Evolutionary conservation across 208 protist species (phyloP).

Genomic region (Borovskyia barvae): DNA sequence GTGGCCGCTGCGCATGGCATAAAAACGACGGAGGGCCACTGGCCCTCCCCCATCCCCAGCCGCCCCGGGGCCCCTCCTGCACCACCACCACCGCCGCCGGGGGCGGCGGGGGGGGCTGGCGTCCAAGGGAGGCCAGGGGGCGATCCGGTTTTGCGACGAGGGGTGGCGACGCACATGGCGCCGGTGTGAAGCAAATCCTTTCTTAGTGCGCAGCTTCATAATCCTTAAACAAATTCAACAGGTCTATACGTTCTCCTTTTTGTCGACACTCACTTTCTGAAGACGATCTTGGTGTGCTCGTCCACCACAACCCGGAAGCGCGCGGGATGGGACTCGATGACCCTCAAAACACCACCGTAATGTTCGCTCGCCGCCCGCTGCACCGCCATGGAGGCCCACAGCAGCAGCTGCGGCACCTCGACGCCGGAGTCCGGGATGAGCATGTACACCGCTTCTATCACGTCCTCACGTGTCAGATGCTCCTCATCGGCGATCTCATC

Average conservation of each 20-base stretch:
- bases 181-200: too few species aligned
- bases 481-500: constrained; percentile 38
- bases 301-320: constrained; percentile 59
- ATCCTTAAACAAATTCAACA: not conserved
- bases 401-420: constrained; percentile 58
- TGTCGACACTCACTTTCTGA: constrained; percentile 4
- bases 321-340: constrained; percentile 46
- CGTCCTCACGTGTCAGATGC: constrained; percentile 29
- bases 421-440: constrained; percentile 67
- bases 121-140: too few species aligned
- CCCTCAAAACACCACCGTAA: constrained; percentile 61
- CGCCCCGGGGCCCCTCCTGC: too few species aligned
- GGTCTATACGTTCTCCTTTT: not conserved
- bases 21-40: too few species aligned
- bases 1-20: too few species aligned
- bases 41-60: too few species aligned
- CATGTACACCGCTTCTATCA: constrained; percentile 36
- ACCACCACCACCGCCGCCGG: too few species aligned
- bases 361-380: constrained; percentile 68
- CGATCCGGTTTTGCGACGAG: too few species aligned
- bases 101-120: too few species aligned
- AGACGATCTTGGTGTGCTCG: constrained; percentile 50
- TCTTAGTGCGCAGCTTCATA: not conserved
- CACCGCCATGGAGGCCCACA: constrained; percentile 70
- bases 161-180: too few species aligned